Conservation (phyloP, 805 yeast species). For the Starmerella scarabaei region DNA sequence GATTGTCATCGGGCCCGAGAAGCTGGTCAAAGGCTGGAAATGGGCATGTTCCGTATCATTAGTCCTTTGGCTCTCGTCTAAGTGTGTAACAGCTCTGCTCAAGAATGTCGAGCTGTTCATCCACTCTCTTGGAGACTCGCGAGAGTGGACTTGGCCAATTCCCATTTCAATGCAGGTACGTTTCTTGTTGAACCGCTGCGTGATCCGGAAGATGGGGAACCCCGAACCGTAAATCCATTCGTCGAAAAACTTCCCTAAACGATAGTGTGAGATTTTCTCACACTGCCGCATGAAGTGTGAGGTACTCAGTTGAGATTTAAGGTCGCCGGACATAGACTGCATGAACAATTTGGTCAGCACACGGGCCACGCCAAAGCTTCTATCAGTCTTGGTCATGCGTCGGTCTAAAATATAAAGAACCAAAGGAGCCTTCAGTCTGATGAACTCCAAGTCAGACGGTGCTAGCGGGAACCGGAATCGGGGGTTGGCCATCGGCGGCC, state of each 20-base stretch:
- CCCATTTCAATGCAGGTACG: conserved; percentile 90
- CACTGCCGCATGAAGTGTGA: conserved; percentile 84
- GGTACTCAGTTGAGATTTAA: conserved; percentile 63
- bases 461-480: conserved; percentile 50
- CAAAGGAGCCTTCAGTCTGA: conserved; percentile 71
- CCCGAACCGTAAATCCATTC: conserved; percentile 92
- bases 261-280: conserved; percentile 82
- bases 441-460: conserved; percentile 50
- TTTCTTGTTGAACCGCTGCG: conserved; percentile 87
- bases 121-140: conserved; percentile 20
- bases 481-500: conserved; percentile 69
- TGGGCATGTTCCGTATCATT: conserved; percentile 1
- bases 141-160: conserved; percentile 72
- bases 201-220: conserved; percentile 73
- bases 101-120: conserved; percentile 31
- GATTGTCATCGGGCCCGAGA: conserved; percentile 88
- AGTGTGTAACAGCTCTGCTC: conserved; percentile 28
- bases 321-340: conserved; percentile 92
- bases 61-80: conserved; percentile 11
- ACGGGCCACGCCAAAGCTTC: conserved; percentile 80
- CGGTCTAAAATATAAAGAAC: conserved; percentile 74
- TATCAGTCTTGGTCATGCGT: conserved; percentile 91
- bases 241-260: conserved; percentile 67
- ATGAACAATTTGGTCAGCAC: conserved; percentile 82
- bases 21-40: conserved; percentile 11